Percentiles rank a stretch among this genome's conserved stretches.
These are phyloP conservation scores for Zanthoxylum bungeanum DNA, from an alignment of 345 rosid species.

Conservation along the genomic window DNA sequence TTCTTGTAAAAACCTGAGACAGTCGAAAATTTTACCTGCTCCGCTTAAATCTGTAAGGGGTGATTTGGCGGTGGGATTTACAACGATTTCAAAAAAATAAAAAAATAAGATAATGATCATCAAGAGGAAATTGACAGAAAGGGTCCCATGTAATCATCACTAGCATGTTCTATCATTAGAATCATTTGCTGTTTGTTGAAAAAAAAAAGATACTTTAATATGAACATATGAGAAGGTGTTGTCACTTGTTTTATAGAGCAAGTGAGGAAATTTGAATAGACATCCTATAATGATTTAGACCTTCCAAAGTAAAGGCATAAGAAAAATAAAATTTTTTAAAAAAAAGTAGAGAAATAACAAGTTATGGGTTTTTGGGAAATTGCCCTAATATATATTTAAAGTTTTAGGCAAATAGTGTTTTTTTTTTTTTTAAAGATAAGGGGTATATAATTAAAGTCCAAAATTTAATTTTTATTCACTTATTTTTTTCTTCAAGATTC, in stretches of 20 bases:
- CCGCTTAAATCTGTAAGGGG: too few species aligned
- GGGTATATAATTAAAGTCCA: too few species aligned
- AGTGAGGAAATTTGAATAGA: conserved; percentile 27
- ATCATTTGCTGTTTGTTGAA: conserved; percentile 24
- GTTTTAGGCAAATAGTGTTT: too few species aligned
- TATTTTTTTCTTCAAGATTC: too few species aligned
- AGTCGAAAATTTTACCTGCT: too few species aligned
- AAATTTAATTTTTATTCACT: too few species aligned
- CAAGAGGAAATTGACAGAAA: not conserved
- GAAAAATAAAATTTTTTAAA: not conserved
- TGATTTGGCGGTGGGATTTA: too few species aligned
- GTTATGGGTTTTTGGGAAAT: not conserved
- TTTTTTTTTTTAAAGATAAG: too few species aligned
- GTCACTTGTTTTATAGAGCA: conserved; percentile 18
- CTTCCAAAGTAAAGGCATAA: conserved; percentile 34
- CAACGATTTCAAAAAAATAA: too few species aligned
- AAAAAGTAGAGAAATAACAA: not conserved
- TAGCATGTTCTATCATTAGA: conserved; percentile 37
- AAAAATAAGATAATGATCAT: conserved; percentile 12
- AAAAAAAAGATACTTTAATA: conserved; percentile 34
- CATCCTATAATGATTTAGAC: conserved; percentile 43
- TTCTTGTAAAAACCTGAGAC: too few species aligned
- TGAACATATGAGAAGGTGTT: conserved; percentile 14
- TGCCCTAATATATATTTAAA: conserved; percentile 5
- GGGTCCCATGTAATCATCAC: conserved; percentile 49